phyloP scores from a whole-genome alignment of 441 rosid genomes.

The Gossypium davidsonii region DNA sequence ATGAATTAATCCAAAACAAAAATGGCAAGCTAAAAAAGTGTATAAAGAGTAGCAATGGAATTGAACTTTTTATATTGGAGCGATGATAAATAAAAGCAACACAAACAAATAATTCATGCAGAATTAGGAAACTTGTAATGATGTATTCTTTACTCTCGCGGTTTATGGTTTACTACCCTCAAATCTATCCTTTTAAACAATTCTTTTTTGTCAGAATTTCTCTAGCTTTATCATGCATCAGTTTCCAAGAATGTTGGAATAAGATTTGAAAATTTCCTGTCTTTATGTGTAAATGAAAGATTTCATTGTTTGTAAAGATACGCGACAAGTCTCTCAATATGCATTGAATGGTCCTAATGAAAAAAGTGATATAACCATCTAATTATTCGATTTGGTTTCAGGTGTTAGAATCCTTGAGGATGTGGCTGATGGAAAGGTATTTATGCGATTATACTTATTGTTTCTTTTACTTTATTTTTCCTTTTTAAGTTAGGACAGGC shows the following conservation, averaged over 20 bases:
- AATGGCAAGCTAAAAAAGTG: not conserved
- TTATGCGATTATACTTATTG: not conserved
- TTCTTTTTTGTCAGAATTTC: not conserved
- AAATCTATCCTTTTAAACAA: not conserved
- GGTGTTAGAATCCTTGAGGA: conserved; percentile 97
- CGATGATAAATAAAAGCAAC: not conserved
- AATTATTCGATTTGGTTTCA: conserved; percentile 32
- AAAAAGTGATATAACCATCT: not conserved
- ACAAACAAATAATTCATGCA: not conserved
- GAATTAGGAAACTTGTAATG: not conserved
- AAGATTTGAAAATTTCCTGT: not conserved
- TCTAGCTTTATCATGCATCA: not conserved
- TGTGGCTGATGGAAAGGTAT: conserved; percentile 75
- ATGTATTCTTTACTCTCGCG: not conserved
- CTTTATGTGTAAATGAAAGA: not conserved
- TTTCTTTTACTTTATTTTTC: not conserved
- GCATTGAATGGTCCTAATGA: not conserved
- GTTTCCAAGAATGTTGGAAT: not conserved
- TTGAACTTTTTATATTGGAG: not conserved
- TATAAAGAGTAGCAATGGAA: not conserved
- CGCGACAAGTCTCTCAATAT: not conserved
- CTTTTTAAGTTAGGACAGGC: not conserved
- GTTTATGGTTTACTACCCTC: not conserved
- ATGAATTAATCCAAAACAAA: conserved; percentile 1
- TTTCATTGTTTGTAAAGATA: not conserved